Conservation (phyloP, 495 filamentous ascomycete species). For the Neurospora intermedia region DNA sequence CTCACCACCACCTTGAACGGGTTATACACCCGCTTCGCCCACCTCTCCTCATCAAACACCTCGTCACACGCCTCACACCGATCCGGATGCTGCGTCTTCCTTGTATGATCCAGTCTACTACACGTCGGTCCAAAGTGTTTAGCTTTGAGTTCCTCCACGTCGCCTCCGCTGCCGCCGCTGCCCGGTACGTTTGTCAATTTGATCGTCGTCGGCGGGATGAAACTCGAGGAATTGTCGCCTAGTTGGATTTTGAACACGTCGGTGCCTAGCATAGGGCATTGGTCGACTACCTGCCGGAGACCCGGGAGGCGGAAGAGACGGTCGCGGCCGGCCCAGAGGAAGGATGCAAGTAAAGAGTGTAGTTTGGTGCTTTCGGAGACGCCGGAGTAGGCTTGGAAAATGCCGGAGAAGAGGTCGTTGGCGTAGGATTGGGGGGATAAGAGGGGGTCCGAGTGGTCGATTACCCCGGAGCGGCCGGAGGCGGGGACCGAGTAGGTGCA, state of each 20-base stretch:
- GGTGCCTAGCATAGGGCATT: neutral
- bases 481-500: slow-evolving; percentile 2
- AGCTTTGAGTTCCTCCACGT: neutral
- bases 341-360: slow-evolving; percentile 5
- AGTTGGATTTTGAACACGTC: slow-evolving; percentile 5
- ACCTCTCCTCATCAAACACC: slow-evolving; percentile 3
- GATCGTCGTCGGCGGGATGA: neutral
- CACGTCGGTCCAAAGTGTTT: neutral
- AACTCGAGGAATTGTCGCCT: neutral
- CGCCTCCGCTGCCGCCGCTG: neutral
- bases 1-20: slow-evolving; percentile 6
- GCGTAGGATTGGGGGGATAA: neutral
- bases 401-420: slow-evolving; percentile 3
- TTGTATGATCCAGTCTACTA: slow-evolving; percentile 1
- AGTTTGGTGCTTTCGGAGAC: neutral
- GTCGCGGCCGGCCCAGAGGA: slow-evolving; percentile 12
- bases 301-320: neutral
- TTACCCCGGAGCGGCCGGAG: slow-evolving; percentile 4
- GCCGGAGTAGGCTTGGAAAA: neutral
- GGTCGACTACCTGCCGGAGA: neutral
- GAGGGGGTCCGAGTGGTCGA: neutral
- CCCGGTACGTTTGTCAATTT: neutral
- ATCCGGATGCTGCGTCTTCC: slow-evolving; percentile 14
- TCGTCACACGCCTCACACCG: slow-evolving; percentile 10
- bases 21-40: slow-evolving; percentile 8